Percentiles rank a stretch among this genome's conserved stretches.
Conservation (phyloP, 306 rosid species). For the Gillenia trifoliata region DNA sequence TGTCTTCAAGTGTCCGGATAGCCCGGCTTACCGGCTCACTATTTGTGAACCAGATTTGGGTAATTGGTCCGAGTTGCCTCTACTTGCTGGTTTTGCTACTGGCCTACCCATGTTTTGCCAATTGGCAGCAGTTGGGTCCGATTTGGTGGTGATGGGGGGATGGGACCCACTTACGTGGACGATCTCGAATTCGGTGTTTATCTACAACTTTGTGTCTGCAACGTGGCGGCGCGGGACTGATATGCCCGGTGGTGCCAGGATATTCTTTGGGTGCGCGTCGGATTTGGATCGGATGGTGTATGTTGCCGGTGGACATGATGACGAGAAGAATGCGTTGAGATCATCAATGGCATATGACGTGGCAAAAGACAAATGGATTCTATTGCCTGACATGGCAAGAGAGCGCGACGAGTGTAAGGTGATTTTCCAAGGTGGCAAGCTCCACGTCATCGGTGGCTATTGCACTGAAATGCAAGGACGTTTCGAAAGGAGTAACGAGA, state of each 20-base stretch:
- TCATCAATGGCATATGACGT: conserved; percentile 55
- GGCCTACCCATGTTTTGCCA: conserved; percentile 72
- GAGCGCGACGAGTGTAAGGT: conserved; percentile 75
- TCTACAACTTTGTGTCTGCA: conserved; percentile 39
- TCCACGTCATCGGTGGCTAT: conserved; percentile 56
- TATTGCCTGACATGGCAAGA: conserved; percentile 44
- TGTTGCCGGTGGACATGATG: conserved; percentile 68
- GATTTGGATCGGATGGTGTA: conserved; percentile 37
- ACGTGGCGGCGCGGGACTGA: conserved; percentile 63
- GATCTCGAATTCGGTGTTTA: conserved; percentile 46
- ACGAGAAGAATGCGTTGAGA: conserved; percentile 53
- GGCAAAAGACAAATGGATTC: conserved; percentile 38
- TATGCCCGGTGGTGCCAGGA: conserved; percentile 63
- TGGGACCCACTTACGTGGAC: conserved; percentile 64
- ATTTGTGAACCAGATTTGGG: conserved; percentile 39
- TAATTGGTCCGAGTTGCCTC: conserved; percentile 46
- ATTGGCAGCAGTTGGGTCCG: conserved; percentile 44
- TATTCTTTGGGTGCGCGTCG: conserved; percentile 51
- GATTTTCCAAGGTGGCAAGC: conserved; percentile 27
- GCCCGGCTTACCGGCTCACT: conserved; percentile 46
- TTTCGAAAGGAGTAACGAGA: conserved; percentile 54
- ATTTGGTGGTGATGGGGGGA: conserved; percentile 64
- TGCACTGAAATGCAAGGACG: conserved; percentile 60
- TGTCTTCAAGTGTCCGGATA: conserved; percentile 5
- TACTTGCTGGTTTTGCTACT: conserved; percentile 15